Conservation (phyloP, 768 basidiomycete genomes). For the Boletus subparvulus region DNA sequence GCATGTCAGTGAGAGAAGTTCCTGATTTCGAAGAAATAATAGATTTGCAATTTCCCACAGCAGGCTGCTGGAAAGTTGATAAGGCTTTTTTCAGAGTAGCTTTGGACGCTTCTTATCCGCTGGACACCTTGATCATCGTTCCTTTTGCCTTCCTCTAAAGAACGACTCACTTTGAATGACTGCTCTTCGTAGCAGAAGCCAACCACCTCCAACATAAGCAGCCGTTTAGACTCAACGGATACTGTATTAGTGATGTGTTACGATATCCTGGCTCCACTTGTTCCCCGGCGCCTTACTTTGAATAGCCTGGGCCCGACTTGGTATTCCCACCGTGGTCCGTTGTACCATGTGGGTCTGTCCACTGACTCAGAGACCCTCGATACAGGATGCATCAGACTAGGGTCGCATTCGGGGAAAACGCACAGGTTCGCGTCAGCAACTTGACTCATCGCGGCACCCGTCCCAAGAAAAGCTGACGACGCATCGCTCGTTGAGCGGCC, state of each 20-base stretch:
- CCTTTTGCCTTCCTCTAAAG: not conserved
- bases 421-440: conserved; percentile 23
- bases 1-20: not conserved
- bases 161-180: not conserved
- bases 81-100: not conserved
- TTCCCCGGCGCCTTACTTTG: not conserved
- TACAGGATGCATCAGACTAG: conserved; percentile 17
- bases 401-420: conserved; percentile 6
- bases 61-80: not conserved
- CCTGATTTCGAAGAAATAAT: not conserved
- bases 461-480: not conserved
- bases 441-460: conserved; percentile 21
- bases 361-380: conserved; percentile 3
- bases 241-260: not conserved
- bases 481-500: not conserved
- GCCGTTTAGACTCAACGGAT: not conserved
- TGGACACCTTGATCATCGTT: not conserved
- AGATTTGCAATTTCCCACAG: conserved; percentile 5
- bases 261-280: not conserved
- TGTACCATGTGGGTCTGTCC: not conserved
- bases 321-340: conserved; percentile 10
- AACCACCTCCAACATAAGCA: not conserved
- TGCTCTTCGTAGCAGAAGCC: not conserved
- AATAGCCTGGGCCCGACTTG: not conserved
- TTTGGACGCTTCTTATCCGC: not conserved